These are phyloP conservation scores for Cladophialophora immunda DNA, from an alignment of 2,329 filamentous ascomycete genomes.

Conservation along the genomic window DNA sequence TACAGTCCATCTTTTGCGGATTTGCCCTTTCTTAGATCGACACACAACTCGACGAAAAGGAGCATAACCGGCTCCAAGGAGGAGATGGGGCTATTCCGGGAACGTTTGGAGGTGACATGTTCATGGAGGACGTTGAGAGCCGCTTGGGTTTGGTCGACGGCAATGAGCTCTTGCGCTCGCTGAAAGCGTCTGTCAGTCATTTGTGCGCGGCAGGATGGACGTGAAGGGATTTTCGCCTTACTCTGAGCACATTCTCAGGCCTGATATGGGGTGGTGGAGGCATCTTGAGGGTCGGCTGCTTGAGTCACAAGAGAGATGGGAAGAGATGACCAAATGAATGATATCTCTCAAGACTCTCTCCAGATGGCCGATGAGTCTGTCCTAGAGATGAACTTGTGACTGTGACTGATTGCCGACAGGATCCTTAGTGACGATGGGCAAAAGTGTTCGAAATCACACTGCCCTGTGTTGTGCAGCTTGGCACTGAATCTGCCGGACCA, in stretches of 20 bases:
- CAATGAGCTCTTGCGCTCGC: conserved; percentile 98
- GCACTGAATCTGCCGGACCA: conserved; percentile 6
- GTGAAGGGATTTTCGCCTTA: conserved; percentile 46
- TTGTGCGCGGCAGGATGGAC: conserved; percentile 27
- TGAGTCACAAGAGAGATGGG: conserved; percentile 18
- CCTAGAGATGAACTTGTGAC: conserved; percentile 37
- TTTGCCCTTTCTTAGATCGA: conserved; percentile 98
- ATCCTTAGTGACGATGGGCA: conserved; percentile 3
- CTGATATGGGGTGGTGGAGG: conserved; percentile 96
- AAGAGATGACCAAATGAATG: conserved; percentile 38
- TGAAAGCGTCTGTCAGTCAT: conserved; percentile 46
- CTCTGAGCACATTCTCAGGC: conserved; percentile 98
- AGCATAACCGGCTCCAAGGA: conserved; percentile 98
- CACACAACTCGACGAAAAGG: conserved; percentile 93
- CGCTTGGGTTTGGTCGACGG: conserved; percentile 90
- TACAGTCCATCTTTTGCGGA: conserved; percentile 98
- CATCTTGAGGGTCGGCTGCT: conserved; percentile 62
- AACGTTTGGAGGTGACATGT: conserved; percentile 98
- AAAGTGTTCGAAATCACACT: conserved; percentile 4
- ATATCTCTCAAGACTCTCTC: conserved; percentile 40
- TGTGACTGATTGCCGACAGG: conserved; percentile 11
- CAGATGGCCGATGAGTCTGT: conserved; percentile 33
- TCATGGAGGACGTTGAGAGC: conserved; percentile 96
- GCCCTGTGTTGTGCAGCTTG: conserved; percentile 10
- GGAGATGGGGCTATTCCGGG: conserved; percentile 94